These are phyloP conservation scores for Pachysolen tannophilus DNA, from an alignment of 805 yeast species.

Conservation along the genomic window DNA sequence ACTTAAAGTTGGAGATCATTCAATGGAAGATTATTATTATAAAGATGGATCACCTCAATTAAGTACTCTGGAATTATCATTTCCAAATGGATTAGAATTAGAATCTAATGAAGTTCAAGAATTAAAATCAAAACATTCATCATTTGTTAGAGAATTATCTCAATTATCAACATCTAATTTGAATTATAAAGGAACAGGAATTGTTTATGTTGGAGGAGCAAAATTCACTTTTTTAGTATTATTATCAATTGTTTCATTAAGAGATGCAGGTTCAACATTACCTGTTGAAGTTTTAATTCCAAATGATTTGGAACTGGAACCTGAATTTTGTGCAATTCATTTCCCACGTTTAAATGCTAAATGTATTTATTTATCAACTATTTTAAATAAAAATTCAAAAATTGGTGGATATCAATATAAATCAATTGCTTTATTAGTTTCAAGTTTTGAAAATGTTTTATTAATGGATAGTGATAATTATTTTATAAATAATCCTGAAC, in stretches of 20 bases:
- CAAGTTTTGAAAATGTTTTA: conserved; percentile 40
- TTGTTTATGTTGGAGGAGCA: conserved; percentile 59
- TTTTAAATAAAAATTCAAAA: conserved; percentile 18
- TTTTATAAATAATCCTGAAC: conserved; percentile 47
- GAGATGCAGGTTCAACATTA: conserved; percentile 39
- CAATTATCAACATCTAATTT: conserved; percentile 18
- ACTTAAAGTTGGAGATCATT: conserved; percentile 5
- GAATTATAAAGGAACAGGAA: conserved; percentile 42
- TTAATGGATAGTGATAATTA: conserved; percentile 38
- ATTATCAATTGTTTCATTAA: conserved; percentile 33
- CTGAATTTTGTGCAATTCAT: conserved; percentile 28
- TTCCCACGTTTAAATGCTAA: conserved; percentile 31
- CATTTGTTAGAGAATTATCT: conserved; percentile 35
- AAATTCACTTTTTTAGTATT: conserved; percentile 43
- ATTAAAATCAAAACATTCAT: conserved; percentile 36
- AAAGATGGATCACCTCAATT: conserved; percentile 4
- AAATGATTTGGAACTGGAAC: conserved; percentile 26
- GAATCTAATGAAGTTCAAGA: conserved; percentile 30
- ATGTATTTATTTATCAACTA: conserved; percentile 31
- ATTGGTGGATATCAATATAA: conserved; percentile 26
- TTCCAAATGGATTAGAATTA: conserved; percentile 29
- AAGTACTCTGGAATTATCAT: conserved; percentile 18
- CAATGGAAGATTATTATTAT: conserved; percentile 9
- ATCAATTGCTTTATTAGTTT: conserved; percentile 31
- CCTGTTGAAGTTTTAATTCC: conserved; percentile 38